Base-by-base conservation (phyloP, 345 rosid species). In the Noccaea bulbosa region DNA sequence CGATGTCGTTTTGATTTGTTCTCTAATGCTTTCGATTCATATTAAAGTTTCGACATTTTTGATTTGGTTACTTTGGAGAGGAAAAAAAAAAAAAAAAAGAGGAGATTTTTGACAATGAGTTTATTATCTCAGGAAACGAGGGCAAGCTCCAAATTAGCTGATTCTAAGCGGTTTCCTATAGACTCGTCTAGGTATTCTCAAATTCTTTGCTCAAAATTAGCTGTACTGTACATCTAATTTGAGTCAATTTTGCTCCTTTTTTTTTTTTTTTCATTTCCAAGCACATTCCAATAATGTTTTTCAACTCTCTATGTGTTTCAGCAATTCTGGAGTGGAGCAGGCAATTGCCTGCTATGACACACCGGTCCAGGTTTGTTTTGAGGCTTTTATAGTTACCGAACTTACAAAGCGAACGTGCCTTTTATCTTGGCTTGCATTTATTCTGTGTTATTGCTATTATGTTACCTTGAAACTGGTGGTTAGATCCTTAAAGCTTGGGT, bases 321-420 rank as follows among this genome's bases (percentile, higher is more conserved):
- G 73, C 81, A 88, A 78, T 78, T 67, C 66, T 49, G 83, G 86
- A 70, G 77, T 70, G 35, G 92, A 86, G 20, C 84, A 72, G 55
- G 85, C 92, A 16, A 87, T 93, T 66, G 96, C 91, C 67, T 93
- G 88, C 70, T 89, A 87, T 39, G 86, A 84, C 62, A 81, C 85
- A 10, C 85, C 92, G 0, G 91, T 91, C 69, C 98, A 91, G 92
- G 98, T 76, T 39, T 80, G 72, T 72, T 46, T 54, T 20, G 22
- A 20, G 22, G 22, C 22, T 20, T 20, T 20, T 20, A 20, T 20
- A 20, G 22, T 20, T 20, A 20, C 22, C 22, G 1, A 11, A 11
- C 11, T 60, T 45, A 20, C 54, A 17, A 62, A 46, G 0, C 15
- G 15, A 43, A 45, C 17, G 14, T 51, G 47, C 47, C 33, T 2